Conservation (phyloP, 1,284 basidiomycete genomes). For the Pyrrhoderma noxium region DNA sequence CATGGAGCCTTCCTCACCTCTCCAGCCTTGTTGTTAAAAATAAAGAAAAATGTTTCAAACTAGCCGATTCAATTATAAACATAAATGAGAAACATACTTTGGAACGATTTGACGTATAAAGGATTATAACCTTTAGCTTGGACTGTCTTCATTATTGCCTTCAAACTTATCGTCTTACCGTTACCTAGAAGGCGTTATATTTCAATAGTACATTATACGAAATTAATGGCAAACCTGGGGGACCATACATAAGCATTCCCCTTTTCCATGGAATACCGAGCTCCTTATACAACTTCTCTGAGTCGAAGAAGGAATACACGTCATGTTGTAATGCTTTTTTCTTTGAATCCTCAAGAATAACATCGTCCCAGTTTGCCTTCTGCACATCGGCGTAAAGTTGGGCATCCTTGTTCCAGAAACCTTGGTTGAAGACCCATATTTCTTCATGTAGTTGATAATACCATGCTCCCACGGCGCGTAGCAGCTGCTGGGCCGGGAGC, state of each 20-base stretch:
- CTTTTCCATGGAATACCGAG: constrained; percentile 81
- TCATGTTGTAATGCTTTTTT: constrained; percentile 65
- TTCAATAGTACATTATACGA: no score
- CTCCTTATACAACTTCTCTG: constrained; percentile 62
- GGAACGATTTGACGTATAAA: constrained; percentile 74
- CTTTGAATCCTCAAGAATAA: constrained; percentile 67
- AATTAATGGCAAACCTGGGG: constrained; percentile 43
- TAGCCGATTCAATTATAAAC: not conserved
- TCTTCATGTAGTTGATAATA: constrained; percentile 51
- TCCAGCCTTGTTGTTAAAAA: constrained; percentile 34
- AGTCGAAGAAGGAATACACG: constrained; percentile 69
- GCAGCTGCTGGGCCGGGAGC: constrained; percentile 42
- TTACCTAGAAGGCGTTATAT: constrained; percentile 44
- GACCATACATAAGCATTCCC: constrained; percentile 65
- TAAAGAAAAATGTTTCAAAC: not conserved
- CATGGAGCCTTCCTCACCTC: constrained; percentile 66
- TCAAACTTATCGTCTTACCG: constrained; percentile 79
- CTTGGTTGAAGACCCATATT: constrained; percentile 69
- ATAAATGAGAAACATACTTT: constrained; percentile 31
- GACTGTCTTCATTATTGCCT: constrained; percentile 65
- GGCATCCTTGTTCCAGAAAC: constrained; percentile 58
- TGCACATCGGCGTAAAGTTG: constrained; percentile 63
- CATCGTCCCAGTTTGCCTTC: constrained; percentile 66
- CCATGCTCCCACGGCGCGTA: constrained; percentile 48
- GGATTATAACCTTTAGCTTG: constrained; percentile 51